Base-by-base conservation (phyloP, 2,329 filamentous ascomycete species). In the Monilinia aucupariae region DNA sequence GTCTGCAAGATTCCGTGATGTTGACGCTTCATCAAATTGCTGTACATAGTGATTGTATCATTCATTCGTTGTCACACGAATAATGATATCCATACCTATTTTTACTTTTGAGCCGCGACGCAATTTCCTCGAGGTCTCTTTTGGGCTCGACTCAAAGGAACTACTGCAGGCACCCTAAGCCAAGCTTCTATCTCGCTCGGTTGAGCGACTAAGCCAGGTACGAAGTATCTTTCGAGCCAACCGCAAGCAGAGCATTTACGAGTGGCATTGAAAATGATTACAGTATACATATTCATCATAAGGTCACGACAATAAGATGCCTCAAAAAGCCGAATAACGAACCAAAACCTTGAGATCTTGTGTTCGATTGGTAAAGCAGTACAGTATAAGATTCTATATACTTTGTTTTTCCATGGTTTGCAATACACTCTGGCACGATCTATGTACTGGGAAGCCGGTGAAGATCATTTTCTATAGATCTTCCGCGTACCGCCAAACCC, bases 101-200 rank as follows among this genome's bases (percentile, higher is more conserved):
- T 34, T 34, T 17, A 47, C 27, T 56, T 56, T 47, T 56, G 30
- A 47, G 41, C 41, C 41, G n/a, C 54, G 6, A 25, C 32, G 30
- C 41, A 56, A 56, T 56, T 56, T 56, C 27, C 27, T 56, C 27
- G 54, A 56, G n/a, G 13, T 15, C 27, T 25, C 43, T 47, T 41
- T 32, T 37, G 22, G 17, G 47, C 30, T 30, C 41, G 43, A 22
- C 27, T 37, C 27, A 34, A 6, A 47, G 41, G 27, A 4, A 56
- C 41, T 25, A 47, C 41, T 56, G 27, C 54, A 47, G 54, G 20
- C 27, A 56, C 45, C 54, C 54, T 12, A 22, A 17, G 54, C 41
- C 54, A 47, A 47, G 41, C 17, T 32, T 34, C 2, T 34, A 8
- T 22, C 45, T 47, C 54, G 30, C 43, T 56, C n/a, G 41, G 41